Evolutionary conservation across 306 rosid species (phyloP), one percentile per base, ranked within the genome.

Genomic region (Spatholobus suberectus): DNA sequence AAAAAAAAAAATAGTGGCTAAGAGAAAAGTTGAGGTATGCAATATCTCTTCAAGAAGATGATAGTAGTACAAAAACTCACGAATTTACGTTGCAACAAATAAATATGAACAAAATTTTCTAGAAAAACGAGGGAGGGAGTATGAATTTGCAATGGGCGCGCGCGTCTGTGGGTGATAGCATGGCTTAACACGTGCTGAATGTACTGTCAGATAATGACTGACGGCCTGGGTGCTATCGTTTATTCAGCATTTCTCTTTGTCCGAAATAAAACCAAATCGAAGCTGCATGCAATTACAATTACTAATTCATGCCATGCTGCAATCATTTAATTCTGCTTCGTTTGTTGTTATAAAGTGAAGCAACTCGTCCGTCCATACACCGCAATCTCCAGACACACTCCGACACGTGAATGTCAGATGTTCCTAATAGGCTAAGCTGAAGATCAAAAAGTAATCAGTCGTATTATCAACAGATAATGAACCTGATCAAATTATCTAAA

Each of bases 331-430:
- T 18, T 37, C 32, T 26, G 70, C 70, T n/a, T 17, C 29, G 8
- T 55, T 55, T 82, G 77, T 32, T 68, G 23, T 67, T 54, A 38
- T 35, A 59, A 69, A 77, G 82, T 61, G 51, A 70, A 76, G 37
- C 82, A 59, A 76, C 37, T 54, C 65, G 49, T 21, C 51, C 43
- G 6, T 54, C 69, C 81, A 3, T 17, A 51, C 55, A 44, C n/a
- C 4, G 18, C 59, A 27, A 21, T 34, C 17, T 40, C 46, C 73
- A 63, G 67, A 72, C 83, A 85, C 57, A 58, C 54, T 46, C 82
- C 62, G 76, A 75, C 85, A 81, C 46, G 5, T 21, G 3, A 17
- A 26, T 51, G 85, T 76, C 85, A 81, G 71, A 76, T 81, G 83
- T 41, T 80, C 62, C 54, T 38, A 29, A 52, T 8, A 54, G 23